Conservation (phyloP, 495 filamentous ascomycete species). For the Tuber umbilicatum region DNA sequence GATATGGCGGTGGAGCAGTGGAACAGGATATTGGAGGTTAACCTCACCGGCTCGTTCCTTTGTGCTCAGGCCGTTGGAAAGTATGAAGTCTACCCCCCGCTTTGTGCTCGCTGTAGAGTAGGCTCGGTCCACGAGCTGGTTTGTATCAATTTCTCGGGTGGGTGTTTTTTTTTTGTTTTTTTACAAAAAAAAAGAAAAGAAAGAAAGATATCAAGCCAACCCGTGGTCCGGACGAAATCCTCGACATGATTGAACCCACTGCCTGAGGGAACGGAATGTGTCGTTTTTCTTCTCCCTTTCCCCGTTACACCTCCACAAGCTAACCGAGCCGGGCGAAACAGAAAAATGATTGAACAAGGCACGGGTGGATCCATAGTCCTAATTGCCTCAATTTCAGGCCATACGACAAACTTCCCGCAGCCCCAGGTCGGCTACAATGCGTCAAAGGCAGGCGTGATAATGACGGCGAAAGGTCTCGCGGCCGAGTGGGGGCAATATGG, state of each 20-base stretch:
- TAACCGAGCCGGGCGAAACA: constrained; percentile 11
- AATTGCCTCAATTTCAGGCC: constrained; percentile 61
- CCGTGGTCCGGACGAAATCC: background rate
- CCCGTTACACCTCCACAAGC: background rate
- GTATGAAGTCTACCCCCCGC: constrained; percentile 47
- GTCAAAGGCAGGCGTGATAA: constrained; percentile 58
- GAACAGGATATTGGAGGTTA: constrained; percentile 58
- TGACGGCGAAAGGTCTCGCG: constrained; percentile 56
- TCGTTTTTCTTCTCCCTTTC: background rate
- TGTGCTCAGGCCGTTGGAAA: constrained; percentile 60
- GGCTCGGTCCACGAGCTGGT: background rate
- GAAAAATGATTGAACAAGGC: constrained; percentile 37
- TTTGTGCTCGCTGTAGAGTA: constrained; percentile 40
- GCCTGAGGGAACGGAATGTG: background rate
- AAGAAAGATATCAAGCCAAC: background rate
- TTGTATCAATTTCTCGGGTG: background rate
- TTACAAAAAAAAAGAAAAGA: background rate
- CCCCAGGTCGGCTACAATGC: constrained; percentile 66
- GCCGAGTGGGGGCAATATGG: constrained; percentile 58
- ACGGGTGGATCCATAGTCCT: constrained; percentile 58
- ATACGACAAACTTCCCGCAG: constrained; percentile 62
- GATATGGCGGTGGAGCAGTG: constrained; percentile 53
- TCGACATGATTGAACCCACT: background rate
- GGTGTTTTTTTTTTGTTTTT: background rate
- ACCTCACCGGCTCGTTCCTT: constrained; percentile 62